Evolutionary conservation across 768 basidiomycete species (phyloP).

Genomic region (Mycena capillaripes): DNA sequence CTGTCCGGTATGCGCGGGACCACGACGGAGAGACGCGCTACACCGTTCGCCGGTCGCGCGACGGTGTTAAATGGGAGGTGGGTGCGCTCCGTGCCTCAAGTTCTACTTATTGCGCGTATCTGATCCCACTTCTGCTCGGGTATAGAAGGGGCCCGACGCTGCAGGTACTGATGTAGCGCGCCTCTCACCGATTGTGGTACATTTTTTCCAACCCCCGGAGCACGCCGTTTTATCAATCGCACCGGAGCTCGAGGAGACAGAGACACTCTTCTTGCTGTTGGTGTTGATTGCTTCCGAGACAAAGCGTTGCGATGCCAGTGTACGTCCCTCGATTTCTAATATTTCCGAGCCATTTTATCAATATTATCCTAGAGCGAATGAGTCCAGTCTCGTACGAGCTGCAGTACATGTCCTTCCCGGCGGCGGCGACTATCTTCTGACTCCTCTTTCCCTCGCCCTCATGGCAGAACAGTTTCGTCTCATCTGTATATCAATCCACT

Average conservation of each 20-base stretch:
- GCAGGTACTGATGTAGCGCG: background rate
- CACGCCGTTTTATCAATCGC: background rate
- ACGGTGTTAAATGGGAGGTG: constrained; percentile 6
- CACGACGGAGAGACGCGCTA: constrained; percentile 8
- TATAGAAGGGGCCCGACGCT: background rate
- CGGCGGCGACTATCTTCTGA: background rate
- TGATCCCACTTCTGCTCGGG: background rate
- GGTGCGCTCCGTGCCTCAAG: background rate
- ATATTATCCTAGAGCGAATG: background rate
- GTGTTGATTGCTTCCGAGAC: background rate
- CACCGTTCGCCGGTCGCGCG: background rate
- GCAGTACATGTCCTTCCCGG: background rate
- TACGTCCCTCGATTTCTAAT: background rate
- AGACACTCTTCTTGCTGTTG: background rate
- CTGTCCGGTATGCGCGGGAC: constrained; percentile 1
- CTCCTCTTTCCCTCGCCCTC: background rate
- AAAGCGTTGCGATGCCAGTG: background rate
- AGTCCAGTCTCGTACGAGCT: background rate
- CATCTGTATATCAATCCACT: background rate
- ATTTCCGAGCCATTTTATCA: background rate
- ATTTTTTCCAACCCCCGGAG: constrained; percentile 3
- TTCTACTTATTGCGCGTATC: too few relatives aligned
- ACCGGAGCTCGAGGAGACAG: background rate
- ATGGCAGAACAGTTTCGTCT: background rate
- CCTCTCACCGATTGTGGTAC: background rate